Base-by-base conservation (phyloP, 805 yeast genomes). In the Candida chilensis region DNA sequence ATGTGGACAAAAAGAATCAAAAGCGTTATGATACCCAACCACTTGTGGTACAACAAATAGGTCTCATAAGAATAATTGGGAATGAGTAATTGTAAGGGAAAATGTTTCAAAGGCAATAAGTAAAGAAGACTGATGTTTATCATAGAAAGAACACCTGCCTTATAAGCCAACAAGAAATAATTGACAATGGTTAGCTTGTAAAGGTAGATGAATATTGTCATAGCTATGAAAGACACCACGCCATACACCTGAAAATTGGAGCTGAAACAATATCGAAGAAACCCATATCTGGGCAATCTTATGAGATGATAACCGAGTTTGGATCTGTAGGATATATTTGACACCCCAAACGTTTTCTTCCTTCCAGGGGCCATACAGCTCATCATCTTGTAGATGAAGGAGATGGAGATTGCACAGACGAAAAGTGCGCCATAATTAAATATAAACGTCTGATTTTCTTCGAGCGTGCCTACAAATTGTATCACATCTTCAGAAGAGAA, bases 1-100 rank as follows among this genome's bases (percentile, higher is more conserved):
- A 22, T 22, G 13, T 22, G 25, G 6, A 22, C 12, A 22, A 22
- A 7, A 7, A 22, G 13, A 22, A 22, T 8, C 7, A 6, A 22
- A 15, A 12, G 13, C 6, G 25, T 22, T n/a, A 22, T 22, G 11
- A 22, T 22, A 8, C 25, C 25, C 6, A n/a, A 8, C 25, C 25
- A 22, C 12, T 22, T 22, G 13, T 22, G 25, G 13, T 22, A 22
- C 13, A 22, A n/a, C n/a, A 22, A 11, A 15, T 22, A 22, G 7
- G 25, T 22, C 25, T 22, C 25, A 22, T 22, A 22, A 6, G 25
- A 22, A 22, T 22, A 22, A 6, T 22, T 11, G 12, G 8, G 25
- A 22, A 22, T 11, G 6, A 22, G 6, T n/a, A 8, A 11, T n/a
- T 7, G 11, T 22, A 22, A 11, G 7, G 25, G 25, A 11, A 22